Evolutionary conservation across 225 moss, liverwort and hornwort genomes (phyloP).

Genomic region (Takakia lepidozioides): DNA sequence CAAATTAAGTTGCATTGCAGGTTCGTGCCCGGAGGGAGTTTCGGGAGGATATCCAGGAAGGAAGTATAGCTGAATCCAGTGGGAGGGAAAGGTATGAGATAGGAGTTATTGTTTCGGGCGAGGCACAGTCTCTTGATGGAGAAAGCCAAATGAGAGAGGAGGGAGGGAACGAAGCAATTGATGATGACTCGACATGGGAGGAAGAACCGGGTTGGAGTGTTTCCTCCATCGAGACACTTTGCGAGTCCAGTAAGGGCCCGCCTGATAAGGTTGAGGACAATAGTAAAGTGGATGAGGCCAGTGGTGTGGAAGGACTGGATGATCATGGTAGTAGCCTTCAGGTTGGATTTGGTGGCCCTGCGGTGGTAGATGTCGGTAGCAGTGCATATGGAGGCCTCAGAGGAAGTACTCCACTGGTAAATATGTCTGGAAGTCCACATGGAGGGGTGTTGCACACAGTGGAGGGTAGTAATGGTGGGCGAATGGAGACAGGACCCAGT

Average conservation of each 20-base stretch:
- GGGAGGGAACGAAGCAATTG: constrained; percentile 81
- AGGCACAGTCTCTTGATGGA: constrained; percentile 85
- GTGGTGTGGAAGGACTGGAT: constrained; percentile 23
- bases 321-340: constrained; percentile 40
- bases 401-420: constrained; percentile 16
- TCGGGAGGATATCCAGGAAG: constrained; percentile 68
- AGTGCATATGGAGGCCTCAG: constrained; percentile 21
- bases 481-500: constrained; percentile 6
- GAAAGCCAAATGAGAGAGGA: constrained; percentile 82
- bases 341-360: constrained; percentile 22
- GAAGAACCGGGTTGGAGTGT: constrained; percentile 59
- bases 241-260: constrained; percentile 43
- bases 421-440: constrained; percentile 17
- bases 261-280: constrained; percentile 46
- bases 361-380: constrained; percentile 40
- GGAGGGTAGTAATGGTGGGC: constrained; percentile 8
- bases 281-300: constrained; percentile 23
- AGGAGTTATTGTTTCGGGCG: constrained; percentile 35
- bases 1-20: constrained; percentile 49
- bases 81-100: constrained; percentile 70
- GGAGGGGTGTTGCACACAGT: too few species aligned
- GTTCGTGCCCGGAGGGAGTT: constrained; percentile 78
- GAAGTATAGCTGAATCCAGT: constrained; percentile 84
- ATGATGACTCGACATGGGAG: constrained; percentile 76
- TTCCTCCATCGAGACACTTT: constrained; percentile 26